Percentiles rank a stretch among this genome's conserved stretches.
Evolutionary conservation across 225 moss, liverwort and hornwort genomes (phyloP).

Genomic region (Polytrichum commune): DNA sequence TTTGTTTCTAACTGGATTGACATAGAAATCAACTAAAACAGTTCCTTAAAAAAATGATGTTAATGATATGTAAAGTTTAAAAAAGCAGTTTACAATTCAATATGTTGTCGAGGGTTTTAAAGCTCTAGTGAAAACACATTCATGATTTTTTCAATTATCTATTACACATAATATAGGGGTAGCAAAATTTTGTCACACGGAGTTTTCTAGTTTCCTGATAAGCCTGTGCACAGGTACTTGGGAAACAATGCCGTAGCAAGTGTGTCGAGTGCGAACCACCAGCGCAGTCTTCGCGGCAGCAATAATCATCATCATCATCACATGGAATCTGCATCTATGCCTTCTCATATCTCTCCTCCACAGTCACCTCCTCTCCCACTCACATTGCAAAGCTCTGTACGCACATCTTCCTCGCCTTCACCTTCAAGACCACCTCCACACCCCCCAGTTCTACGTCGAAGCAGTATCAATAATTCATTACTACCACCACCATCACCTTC

Average conservation of each 20-base stretch:
- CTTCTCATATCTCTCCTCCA: constrained; percentile 26
- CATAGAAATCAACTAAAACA: too few relatives aligned
- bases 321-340: constrained; percentile 31
- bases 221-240: not conserved
- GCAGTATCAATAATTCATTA: constrained; percentile 42
- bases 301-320: constrained; percentile 9
- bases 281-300: constrained; percentile 41
- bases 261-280: constrained; percentile 31
- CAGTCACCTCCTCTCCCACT: constrained; percentile 32
- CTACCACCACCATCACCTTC: constrained; percentile 55
- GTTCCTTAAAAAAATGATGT: too few relatives aligned
- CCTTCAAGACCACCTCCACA: constrained; percentile 76
- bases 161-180: too few relatives aligned
- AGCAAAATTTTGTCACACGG: too few relatives aligned
- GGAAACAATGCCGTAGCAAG: constrained; percentile 44
- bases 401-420: constrained; percentile 37
- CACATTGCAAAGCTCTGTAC: constrained; percentile 34
- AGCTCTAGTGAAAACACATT: too few relatives aligned
- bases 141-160: too few relatives aligned
- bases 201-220: too few relatives aligned
- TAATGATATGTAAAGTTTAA: too few relatives aligned
- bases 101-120: too few relatives aligned
- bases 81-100: too few relatives aligned
- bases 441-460: constrained; percentile 62
- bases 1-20: too few relatives aligned